These are phyloP conservation scores for Chrysophaeum taylorii DNA, from an alignment of 352 stramenopile species.

Conservation along the genomic window DNA sequence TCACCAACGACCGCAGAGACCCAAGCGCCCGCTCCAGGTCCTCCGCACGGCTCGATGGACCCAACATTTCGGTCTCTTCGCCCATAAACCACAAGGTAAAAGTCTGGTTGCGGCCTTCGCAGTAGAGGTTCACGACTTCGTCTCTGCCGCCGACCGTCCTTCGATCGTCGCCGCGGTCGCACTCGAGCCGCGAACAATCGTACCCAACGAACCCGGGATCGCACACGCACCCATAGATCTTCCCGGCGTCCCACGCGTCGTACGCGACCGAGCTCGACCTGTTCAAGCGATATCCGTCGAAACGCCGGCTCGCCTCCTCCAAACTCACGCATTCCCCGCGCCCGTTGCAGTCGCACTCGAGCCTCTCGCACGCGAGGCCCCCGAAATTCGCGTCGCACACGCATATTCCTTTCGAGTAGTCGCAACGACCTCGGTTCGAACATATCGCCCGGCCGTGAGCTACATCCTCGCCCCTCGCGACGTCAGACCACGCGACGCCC, in stretches of 20 bases:
- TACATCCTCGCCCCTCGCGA: slow-evolving; percentile 14
- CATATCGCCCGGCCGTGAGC: slow-evolving; percentile 2
- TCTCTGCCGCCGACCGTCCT: not conserved
- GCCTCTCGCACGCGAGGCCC: slow-evolving; percentile 52
- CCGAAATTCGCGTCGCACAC: slow-evolving; percentile 60
- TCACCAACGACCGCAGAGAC: not conserved
- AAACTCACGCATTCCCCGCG: slow-evolving; percentile 22
- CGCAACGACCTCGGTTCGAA: slow-evolving; percentile 41
- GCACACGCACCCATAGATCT: slow-evolving; percentile 69
- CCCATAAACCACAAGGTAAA: slow-evolving; percentile 18
- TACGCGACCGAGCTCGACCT: slow-evolving; percentile 18
- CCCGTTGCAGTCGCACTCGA: slow-evolving; percentile 19
- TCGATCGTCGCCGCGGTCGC: slow-evolving; percentile 25
- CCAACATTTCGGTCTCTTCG: slow-evolving; percentile 13
- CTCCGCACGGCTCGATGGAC: not conserved
- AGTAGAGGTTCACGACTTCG: slow-evolving; percentile 23
- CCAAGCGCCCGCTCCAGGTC: slow-evolving; percentile 6
- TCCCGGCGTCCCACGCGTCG: slow-evolving; percentile 56
- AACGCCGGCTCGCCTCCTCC: slow-evolving; percentile 11
- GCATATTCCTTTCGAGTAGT: slow-evolving; percentile 52
- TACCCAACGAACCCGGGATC: slow-evolving; percentile 57
- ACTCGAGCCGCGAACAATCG: slow-evolving; percentile 40
- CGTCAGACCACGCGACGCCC: slow-evolving; percentile 25
- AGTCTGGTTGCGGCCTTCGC: slow-evolving; percentile 28
- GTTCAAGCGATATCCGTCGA: slow-evolving; percentile 8